phyloP scores from a whole-genome alignment of 192 early-diverging fungal species.

The Backusella liffmaniae region DNA sequence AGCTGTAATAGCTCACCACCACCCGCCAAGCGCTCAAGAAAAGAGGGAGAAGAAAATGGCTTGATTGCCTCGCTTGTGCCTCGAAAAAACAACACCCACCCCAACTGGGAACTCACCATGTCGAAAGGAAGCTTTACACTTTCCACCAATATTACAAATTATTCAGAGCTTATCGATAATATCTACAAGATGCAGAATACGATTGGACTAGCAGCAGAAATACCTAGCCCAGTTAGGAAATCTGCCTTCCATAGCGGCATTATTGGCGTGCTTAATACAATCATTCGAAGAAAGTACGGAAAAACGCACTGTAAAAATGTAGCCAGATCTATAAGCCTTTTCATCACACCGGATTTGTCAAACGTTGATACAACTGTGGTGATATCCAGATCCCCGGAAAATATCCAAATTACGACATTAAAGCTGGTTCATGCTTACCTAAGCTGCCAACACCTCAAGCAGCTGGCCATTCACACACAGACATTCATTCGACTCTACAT shows the following conservation, averaged over 20 bases:
- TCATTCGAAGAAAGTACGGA: constrained; percentile 12
- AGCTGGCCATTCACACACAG: constrained; percentile 13
- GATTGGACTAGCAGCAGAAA: neutral
- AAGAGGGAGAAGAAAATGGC: neutral
- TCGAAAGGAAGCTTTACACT: neutral
- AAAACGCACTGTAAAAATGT: constrained; percentile 7
- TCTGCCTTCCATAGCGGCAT: neutral
- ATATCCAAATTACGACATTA: neutral
- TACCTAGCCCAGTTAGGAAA: neutral
- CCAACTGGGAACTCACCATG: constrained; percentile 8
- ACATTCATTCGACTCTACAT: constrained; percentile 10
- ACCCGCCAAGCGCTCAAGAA: neutral
- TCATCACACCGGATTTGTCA: neutral
- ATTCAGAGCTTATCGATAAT: constrained; percentile 1
- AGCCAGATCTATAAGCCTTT: neutral
- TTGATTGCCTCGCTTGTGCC: neutral
- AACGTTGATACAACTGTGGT: neutral
- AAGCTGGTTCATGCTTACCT: constrained; percentile 1
- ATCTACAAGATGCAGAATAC: constrained; percentile 9
- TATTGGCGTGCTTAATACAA: neutral
- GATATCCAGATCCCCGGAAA: neutral
- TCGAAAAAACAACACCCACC: neutral
- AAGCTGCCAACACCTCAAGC: constrained; percentile 12
- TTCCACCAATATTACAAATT: neutral
- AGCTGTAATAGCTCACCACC: neutral